Base-by-base conservation (phyloP, 2,329 filamentous ascomycete species). In the Aaosphaeria arxii region DNA sequence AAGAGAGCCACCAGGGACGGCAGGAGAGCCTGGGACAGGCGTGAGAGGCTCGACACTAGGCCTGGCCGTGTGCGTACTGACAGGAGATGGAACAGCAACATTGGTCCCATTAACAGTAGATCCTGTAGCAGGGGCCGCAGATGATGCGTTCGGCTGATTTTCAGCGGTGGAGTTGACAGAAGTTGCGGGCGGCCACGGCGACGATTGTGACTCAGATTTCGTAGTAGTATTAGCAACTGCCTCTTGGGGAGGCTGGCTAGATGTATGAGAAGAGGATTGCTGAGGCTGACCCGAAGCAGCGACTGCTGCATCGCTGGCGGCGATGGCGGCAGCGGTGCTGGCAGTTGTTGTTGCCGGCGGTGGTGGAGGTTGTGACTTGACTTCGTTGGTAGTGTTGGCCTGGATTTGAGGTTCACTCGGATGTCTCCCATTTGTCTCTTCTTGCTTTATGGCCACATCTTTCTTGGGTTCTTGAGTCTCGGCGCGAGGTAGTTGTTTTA, bases 21-120 rank as follows among this genome's bases (percentile, higher is more conserved):
- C 62, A 32, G 66, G 66, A 7, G 64, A 67, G 6, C 66, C 64
- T 28, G 66, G 64, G 4, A 68, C 60, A 4, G 66, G 66, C 3
- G 66, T 70, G 2, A 70, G 57, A 3, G 66, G 66, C 51, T 70
- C 66, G 2, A 70, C 66, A 41, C 64, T 70, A 4, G 66, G 66
- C 11, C 66, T 52, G 39, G 60, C 58, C 17, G 59, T 53, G 31
- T 60, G 43, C 1, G 54, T 50, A 30, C 55, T 46, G 11, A 50
- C 46, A 4, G 55, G 48, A 11, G 49, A 48, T 13, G 58, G 28
- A 49, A 40, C 29, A n/a, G 47, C 41, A 38, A 40, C 28, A n/a
- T 49, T 42, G 29, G 51, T 4, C 24, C 40, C 38, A 38, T 35
- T 17, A 17, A 38, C 9, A 7, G 6, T 13, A 39, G 53, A n/a